These are phyloP conservation scores for Pugionium dolabratum DNA, from an alignment of 345 rosid genomes.

Conservation along the genomic window DNA sequence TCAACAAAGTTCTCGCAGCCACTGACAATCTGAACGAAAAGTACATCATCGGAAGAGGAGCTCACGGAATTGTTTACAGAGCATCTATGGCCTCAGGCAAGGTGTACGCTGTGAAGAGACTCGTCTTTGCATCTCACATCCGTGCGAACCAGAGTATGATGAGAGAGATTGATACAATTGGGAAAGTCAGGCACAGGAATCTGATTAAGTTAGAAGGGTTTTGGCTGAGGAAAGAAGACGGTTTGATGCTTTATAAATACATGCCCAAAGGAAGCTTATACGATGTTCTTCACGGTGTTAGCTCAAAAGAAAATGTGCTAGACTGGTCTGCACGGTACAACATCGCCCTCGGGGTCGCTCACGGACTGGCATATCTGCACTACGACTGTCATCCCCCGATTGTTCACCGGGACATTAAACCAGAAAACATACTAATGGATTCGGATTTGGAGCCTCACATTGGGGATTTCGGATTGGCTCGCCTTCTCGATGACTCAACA, in stretches of 20 bases:
- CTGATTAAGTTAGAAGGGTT: conserved; percentile 72
- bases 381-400: conserved; percentile 70
- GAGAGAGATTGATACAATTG: conserved; percentile 66
- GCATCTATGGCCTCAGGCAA: conserved; percentile 50
- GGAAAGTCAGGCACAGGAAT: conserved; percentile 70
- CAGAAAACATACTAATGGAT: conserved; percentile 74
- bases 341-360: conserved; percentile 67
- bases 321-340: conserved; percentile 63
- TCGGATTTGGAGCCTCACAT: conserved; percentile 73
- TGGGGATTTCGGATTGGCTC: conserved; percentile 82
- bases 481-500: conserved; percentile 58
- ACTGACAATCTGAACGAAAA: conserved; percentile 66
- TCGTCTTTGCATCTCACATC: conserved; percentile 47
- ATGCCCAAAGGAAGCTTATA: conserved; percentile 76
- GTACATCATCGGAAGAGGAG: conserved; percentile 72
- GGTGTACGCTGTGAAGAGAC: conserved; percentile 64
- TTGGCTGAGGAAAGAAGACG: conserved; percentile 69
- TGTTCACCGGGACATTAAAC: conserved; percentile 81
- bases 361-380: conserved; percentile 84
- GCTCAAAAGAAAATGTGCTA: conserved; percentile 33
- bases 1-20: conserved; percentile 60
- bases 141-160: conserved; percentile 57
- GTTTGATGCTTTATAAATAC: conserved; percentile 61
- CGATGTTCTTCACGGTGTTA: conserved; percentile 54
- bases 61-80: conserved; percentile 76